These are phyloP conservation scores for Penicillium verhagenii DNA, from an alignment of 495 filamentous ascomycete genomes.

Conservation along the genomic window DNA sequence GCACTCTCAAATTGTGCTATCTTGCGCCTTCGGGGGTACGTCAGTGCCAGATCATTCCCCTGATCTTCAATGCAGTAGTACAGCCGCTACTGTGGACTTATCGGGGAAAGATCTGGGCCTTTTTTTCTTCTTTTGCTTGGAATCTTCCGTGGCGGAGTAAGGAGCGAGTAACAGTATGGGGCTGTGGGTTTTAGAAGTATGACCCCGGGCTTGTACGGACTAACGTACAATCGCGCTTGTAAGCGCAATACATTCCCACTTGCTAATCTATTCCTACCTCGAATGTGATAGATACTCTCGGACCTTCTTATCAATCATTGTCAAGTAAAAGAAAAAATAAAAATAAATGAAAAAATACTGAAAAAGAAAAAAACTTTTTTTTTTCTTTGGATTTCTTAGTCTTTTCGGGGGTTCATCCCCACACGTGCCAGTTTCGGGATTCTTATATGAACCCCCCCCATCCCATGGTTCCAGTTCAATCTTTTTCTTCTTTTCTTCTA, in stretches of 20 bases:
- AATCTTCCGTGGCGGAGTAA: neutral
- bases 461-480: slow-evolving; percentile 1
- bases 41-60: slow-evolving; percentile 23
- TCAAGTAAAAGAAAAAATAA: slow-evolving; percentile 3
- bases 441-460: slow-evolving; percentile 1
- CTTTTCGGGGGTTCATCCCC: slow-evolving; percentile 9
- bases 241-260: slow-evolving; percentile 5
- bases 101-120: neutral
- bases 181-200: neutral
- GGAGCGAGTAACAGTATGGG: no score
- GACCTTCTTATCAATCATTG: slow-evolving; percentile 2
- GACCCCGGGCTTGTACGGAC: neutral
- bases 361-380: neutral
- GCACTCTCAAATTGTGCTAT: slow-evolving; percentile 36
- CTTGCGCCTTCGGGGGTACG: slow-evolving; percentile 25
- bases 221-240: neutral
- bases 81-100: neutral
- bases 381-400: slow-evolving; percentile 12
- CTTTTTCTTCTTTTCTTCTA: neutral
- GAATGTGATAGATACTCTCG: slow-evolving; percentile 7
- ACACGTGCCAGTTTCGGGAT: slow-evolving; percentile 12
- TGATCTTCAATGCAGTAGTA: slow-evolving; percentile 28
- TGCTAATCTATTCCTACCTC: slow-evolving; percentile 7
- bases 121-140: neutral
- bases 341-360: no score